Conservation (phyloP, 805 yeast genomes). For the Starmerella stigmatis region DNA sequence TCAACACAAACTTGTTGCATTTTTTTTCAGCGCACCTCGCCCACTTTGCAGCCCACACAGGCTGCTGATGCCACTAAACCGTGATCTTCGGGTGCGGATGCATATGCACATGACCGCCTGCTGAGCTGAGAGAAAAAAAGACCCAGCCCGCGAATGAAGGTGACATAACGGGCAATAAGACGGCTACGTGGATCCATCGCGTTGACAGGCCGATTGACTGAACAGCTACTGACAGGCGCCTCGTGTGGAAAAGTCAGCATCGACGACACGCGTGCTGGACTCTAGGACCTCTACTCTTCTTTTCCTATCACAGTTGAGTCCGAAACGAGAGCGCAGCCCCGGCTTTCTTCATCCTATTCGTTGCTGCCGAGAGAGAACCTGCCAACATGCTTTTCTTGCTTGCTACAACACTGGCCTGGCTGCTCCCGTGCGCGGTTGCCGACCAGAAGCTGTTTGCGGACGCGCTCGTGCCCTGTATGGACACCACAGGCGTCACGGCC, state of each 20-base stretch:
- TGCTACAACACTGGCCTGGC: conserved; percentile 4
- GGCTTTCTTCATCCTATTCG: too few relatives aligned
- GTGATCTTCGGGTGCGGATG: neutral
- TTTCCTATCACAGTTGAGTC: too few relatives aligned
- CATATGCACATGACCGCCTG: conserved; percentile 5
- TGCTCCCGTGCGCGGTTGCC: conserved; percentile 9
- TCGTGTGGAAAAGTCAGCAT: neutral
- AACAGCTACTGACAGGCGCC: neutral
- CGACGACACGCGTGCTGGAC: too few relatives aligned
- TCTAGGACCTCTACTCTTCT: too few relatives aligned
- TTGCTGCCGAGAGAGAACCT: neutral
- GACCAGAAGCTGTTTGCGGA: conserved; percentile 39
- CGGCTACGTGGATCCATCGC: neutral
- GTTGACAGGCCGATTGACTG: neutral
- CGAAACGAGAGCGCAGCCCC: too few relatives aligned
- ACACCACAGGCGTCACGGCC: conserved; percentile 61
- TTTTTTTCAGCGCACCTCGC: too few relatives aligned
- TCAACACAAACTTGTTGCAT: too few relatives aligned
- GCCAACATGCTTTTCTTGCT: neutral
- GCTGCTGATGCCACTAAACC: neutral
- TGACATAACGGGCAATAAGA: neutral
- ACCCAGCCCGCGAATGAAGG: conserved; percentile 2
- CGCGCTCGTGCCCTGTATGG: conserved; percentile 81
- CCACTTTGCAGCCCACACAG: too few relatives aligned
- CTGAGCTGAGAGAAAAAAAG: conserved; percentile 3